Evolutionary conservation across 441 rosid species (phyloP), one percentile per base, ranked within the genome.

Genomic region (Eutrema salsugineum): DNA sequence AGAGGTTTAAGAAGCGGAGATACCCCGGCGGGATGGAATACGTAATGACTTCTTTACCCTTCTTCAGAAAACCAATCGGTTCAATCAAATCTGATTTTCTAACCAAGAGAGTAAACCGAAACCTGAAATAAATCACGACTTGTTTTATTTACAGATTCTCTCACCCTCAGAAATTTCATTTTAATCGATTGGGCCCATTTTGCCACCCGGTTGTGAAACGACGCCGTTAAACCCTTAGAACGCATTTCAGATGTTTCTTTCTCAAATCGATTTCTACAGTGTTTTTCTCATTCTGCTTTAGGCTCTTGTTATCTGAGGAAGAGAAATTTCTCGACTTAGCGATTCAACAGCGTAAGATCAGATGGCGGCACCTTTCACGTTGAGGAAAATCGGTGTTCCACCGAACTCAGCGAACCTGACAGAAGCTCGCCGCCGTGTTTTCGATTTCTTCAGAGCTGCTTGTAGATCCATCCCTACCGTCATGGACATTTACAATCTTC

Each of bases 401-500:
- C 85, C 97, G 4, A 94, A 92, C 83, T 94, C 99, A 15, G 93
- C 76, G 51, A 90, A 78, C 71, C 80, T 94, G 56, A 90, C 85
- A 71, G 98, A 94, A 76, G 99, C 99, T 11, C 84, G 88, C 42
- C 78, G 72, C n/a, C 83, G 91, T 8, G 91, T 90, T 1, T 83
- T 94, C 70, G 93, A 90, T 74, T 84, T 94, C 88, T 94, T 94
- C 77, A 83, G 86, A 74, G 39, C 83, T 6, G 85, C 99, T 1
- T 90, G 97, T 82, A 79, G 99, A 73, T 89, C 98, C 30, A 77
- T 94, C 68, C 98, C 99, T 0, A 11, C 83, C 4, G 38, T 94
- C 68, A 94, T 92, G 87, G 94, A 94, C 3, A 92, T 94, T 42
- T 94, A 94, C 89, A 90, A 85, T 77, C 90, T 94, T 32, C 82